Percentiles rank a stretch among this genome's conserved stretches.
These are phyloP conservation scores for Globisporangium carolinianum DNA, from an alignment of 352 stramenopile species.

Conservation along the genomic window DNA sequence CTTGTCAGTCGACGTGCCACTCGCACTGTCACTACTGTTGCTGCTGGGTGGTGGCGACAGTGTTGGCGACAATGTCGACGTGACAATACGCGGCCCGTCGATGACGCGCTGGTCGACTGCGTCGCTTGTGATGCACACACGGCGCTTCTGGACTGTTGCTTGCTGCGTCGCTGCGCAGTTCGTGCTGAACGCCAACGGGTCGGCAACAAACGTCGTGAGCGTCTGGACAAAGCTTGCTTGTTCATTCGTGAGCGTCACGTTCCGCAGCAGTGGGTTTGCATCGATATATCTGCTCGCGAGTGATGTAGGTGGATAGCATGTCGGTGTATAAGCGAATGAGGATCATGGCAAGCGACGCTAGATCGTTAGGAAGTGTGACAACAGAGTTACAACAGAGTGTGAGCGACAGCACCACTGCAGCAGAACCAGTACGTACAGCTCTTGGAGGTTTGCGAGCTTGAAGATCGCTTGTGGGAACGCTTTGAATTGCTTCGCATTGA, in stretches of 20 bases:
- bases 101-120: constrained; percentile 1
- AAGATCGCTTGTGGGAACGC: constrained; percentile 21
- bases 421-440: constrained; percentile 17
- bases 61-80: background rate
- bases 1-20: background rate
- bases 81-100: constrained; percentile 1
- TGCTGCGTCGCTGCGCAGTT: constrained; percentile 5
- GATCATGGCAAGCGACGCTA: no score
- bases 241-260: constrained; percentile 4
- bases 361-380: no score
- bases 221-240: constrained; percentile 7
- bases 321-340: no score
- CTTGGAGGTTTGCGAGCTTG: constrained; percentile 14
- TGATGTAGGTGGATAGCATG: no score
- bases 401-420: no score
- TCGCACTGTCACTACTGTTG: background rate
- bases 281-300: no score
- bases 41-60: background rate
- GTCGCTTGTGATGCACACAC: constrained; percentile 5
- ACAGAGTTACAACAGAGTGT: no score
- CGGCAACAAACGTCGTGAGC: background rate
- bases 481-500: constrained; percentile 21
- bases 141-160: background rate
- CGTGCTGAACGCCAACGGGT: background rate
- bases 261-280: background rate